Evolutionary conservation across 257 asterid species (phyloP).

Genomic region (Jacaranda copaia): DNA sequence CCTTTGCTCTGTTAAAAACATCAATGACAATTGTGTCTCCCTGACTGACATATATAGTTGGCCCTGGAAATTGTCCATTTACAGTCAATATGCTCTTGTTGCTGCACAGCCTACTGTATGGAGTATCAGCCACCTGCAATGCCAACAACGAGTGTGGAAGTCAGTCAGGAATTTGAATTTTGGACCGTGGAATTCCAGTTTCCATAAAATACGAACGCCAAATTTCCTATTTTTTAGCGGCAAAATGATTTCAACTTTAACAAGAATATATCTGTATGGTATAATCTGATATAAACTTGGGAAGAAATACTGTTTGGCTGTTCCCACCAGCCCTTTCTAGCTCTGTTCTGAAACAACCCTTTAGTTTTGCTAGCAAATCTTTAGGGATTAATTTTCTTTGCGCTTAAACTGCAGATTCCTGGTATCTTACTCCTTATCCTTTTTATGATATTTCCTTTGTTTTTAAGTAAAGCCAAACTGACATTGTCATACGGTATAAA

Average conservation of each 20-base stretch:
- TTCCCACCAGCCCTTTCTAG: too few species aligned
- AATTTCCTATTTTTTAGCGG: too few species aligned
- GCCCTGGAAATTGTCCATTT: constrained; percentile 67
- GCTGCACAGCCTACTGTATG: constrained; percentile 48
- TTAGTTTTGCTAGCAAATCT: too few species aligned
- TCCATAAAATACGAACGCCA: too few species aligned
- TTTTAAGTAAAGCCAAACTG: not conserved
- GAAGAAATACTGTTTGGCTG: too few species aligned
- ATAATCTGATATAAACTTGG: too few species aligned
- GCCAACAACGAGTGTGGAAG: not conserved
- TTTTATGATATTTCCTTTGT: not conserved
- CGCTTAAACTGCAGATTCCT: not conserved
- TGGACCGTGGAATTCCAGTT: too few species aligned
- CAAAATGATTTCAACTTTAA: too few species aligned
- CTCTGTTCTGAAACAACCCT: too few species aligned
- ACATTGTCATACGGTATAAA: not conserved
- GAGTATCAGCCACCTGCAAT: constrained; percentile 46
- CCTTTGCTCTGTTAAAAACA: constrained; percentile 45
- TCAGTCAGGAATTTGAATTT: too few species aligned
- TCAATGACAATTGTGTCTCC: constrained; percentile 50
- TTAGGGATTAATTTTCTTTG: too few species aligned
- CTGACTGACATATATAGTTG: constrained; percentile 42
- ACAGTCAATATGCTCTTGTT: constrained; percentile 59
- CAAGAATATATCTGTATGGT: too few species aligned
- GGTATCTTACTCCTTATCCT: not conserved